Conservation (phyloP, 352 stramenopile genomes). For the Elongisporangium anandrum region DNA sequence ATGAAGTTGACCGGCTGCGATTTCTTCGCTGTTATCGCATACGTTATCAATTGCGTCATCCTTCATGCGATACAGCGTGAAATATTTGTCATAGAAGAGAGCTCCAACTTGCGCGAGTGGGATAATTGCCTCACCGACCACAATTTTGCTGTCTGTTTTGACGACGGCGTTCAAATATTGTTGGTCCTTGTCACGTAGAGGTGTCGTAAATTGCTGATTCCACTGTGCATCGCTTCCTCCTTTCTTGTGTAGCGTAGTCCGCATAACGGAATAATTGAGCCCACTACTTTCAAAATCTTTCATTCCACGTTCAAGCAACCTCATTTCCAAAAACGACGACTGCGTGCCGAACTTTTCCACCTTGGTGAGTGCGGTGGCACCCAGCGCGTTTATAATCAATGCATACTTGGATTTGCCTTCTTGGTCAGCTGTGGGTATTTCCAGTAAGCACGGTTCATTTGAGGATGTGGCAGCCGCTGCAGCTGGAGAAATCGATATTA, state of each 20-base stretch:
- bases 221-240: slow-evolving; percentile 76
- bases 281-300: slow-evolving; percentile 6
- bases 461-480: slow-evolving; percentile 18
- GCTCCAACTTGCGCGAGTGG: slow-evolving; percentile 33
- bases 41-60: slow-evolving; percentile 5
- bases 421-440: slow-evolving; percentile 33
- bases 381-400: slow-evolving; percentile 53
- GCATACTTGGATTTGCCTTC: slow-evolving; percentile 9
- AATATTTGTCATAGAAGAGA: slow-evolving; percentile 63
- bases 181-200: slow-evolving; percentile 41
- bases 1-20: slow-evolving; percentile 43
- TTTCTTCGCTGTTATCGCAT: slow-evolving; percentile 7
- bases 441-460: slow-evolving; percentile 28
- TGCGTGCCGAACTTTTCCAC: slow-evolving; percentile 77
- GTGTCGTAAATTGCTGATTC: slow-evolving; percentile 74
- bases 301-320: slow-evolving; percentile 10
- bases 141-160: slow-evolving; percentile 58
- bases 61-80: slow-evolving; percentile 27
- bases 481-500: slow-evolving; percentile 12
- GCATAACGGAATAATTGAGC: slow-evolving; percentile 25
- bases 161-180: slow-evolving; percentile 52
- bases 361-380: slow-evolving; percentile 50
- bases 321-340: slow-evolving; percentile 66
- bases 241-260: slow-evolving; percentile 74
- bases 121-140: slow-evolving; percentile 59